These are phyloP conservation scores for Akanthomyces lecanii DNA, from an alignment of 2,329 filamentous ascomycete species.

Conservation along the genomic window DNA sequence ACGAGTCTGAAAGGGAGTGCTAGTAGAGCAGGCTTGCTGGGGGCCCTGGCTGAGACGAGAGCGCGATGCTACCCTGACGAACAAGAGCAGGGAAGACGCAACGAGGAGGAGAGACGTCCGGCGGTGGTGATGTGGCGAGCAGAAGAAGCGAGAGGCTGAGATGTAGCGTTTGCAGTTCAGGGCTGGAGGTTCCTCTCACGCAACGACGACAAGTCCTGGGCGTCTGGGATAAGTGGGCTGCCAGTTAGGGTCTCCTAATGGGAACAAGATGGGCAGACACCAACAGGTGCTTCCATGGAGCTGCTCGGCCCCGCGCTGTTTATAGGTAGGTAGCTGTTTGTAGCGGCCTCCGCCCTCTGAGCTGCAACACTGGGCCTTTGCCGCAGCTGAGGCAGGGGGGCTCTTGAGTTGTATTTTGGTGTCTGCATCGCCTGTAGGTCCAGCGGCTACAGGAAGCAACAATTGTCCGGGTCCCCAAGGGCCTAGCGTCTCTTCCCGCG, in stretches of 20 bases:
- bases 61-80: slow-evolving; percentile 8
- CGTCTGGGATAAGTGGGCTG: slow-evolving; percentile 15
- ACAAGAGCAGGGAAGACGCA: background rate
- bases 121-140: background rate
- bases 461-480: background rate
- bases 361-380: too few relatives aligned
- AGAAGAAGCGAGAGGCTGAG: background rate
- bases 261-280: background rate
- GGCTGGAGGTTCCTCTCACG: background rate
- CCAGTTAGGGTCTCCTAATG: background rate
- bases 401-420: too few relatives aligned
- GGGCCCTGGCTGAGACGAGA: background rate
- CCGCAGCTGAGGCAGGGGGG: too few relatives aligned
- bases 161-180: slow-evolving; percentile 9
- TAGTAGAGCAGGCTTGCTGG: slow-evolving; percentile 11
- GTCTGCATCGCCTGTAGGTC: too few relatives aligned
- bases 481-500: background rate
- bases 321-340: background rate
- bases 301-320: background rate
- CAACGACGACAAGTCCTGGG: background rate
- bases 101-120: background rate
- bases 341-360: background rate
- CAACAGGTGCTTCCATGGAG: background rate
- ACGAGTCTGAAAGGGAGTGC: slow-evolving; percentile 14
- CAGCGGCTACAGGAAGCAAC: too few relatives aligned